Percentiles rank a stretch among this genome's conserved stretches.
These are phyloP conservation scores for Paraphoma chrysanthemicola DNA, from an alignment of 2,329 filamentous ascomycete genomes.

Conservation along the genomic window DNA sequence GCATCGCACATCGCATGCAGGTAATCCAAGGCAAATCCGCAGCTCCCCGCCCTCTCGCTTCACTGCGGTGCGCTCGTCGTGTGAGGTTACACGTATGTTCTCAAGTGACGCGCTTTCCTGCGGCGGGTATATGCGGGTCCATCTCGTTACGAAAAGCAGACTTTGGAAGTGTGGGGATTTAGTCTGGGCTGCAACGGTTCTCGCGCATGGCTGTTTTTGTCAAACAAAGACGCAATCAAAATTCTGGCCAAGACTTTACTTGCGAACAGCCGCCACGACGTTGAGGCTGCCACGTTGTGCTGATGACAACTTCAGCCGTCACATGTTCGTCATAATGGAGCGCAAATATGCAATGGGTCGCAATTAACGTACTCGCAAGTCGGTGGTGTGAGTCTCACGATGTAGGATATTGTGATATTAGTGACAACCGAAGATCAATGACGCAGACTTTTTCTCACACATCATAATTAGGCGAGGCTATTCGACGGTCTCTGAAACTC, in stretches of 20 bases:
- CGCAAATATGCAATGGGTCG: too few relatives aligned
- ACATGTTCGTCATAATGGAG: too few relatives aligned
- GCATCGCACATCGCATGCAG: background rate
- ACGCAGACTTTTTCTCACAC: too few relatives aligned
- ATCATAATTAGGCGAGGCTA: too few relatives aligned
- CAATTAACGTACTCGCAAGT: too few relatives aligned
- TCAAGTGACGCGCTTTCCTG: background rate
- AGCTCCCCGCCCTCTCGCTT: background rate
- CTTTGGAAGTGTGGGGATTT: background rate
- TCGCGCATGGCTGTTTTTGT: background rate
- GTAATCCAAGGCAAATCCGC: background rate
- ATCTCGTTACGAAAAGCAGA: background rate
- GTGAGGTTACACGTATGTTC: background rate
- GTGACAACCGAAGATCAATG: too few relatives aligned
- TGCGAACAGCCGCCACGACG: too few relatives aligned
- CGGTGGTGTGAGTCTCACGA: too few relatives aligned
- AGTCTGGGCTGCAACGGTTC: background rate
- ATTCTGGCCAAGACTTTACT: background rate
- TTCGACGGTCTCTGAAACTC: too few relatives aligned
- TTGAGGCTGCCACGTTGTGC: background rate
- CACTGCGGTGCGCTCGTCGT: background rate
- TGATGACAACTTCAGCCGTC: too few relatives aligned
- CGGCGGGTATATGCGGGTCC: background rate
- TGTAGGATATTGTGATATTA: too few relatives aligned
- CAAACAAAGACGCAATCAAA: background rate